A percentile compares a stretch with the other conserved stretches of the same genome.
These are phyloP conservation scores for Curvularia lunata DNA, from an alignment of 2,329 filamentous ascomycete species.

Conservation along the genomic window DNA sequence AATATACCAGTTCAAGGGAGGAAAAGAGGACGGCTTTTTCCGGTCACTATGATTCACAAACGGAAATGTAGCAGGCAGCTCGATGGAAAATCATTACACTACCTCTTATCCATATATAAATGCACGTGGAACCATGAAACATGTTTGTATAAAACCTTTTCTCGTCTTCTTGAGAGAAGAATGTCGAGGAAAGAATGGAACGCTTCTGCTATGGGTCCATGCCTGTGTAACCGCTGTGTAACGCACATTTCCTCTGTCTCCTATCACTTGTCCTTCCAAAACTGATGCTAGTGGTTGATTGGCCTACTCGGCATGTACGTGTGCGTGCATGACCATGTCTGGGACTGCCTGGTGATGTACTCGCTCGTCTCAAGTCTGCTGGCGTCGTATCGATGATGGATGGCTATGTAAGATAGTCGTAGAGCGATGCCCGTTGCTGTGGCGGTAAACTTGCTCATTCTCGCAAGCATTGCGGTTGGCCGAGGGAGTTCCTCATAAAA, in stretches of 20 bases:
- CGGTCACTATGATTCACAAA: too few species aligned
- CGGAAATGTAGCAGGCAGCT: neutral
- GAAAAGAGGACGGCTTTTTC: neutral
- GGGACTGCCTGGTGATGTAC: neutral
- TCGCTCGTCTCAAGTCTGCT: neutral
- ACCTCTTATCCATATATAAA: neutral
- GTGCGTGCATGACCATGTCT: neutral
- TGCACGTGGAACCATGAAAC: neutral
- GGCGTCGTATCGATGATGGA: neutral
- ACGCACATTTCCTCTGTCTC: neutral
- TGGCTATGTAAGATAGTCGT: neutral
- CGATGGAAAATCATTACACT: neutral
- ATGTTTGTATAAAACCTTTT: neutral
- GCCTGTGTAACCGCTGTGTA: neutral
- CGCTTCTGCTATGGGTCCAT: neutral
- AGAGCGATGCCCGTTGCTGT: neutral
- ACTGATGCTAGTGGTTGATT: neutral
- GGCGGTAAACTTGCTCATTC: neutral
- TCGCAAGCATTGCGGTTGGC: neutral
- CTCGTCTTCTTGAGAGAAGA: neutral
- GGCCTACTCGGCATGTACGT: neutral
- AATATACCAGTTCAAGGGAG: too few species aligned
- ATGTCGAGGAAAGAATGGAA: neutral
- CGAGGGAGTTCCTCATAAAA: neutral
- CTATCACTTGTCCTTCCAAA: neutral